Evolutionary conservation across 371 early-diverging fungal genomes (phyloP).

Genomic region (Mortierella sp.): DNA sequence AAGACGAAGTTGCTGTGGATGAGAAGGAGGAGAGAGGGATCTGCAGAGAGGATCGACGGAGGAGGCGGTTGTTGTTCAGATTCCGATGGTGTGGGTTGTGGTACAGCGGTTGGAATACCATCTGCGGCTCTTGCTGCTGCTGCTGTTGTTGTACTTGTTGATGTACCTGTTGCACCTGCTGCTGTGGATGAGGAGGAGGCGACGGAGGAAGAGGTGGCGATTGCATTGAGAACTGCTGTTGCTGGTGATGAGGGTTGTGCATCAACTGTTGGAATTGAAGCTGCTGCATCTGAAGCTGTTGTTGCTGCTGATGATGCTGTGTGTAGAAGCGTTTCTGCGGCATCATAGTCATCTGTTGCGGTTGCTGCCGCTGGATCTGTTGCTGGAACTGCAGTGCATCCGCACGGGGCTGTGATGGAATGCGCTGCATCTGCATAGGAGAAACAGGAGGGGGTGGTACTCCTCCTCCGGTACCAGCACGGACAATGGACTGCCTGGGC

Average conservation of each 20-base stretch:
- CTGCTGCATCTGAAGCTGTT: conserved; percentile 24
- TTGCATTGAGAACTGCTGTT: conserved; percentile 13
- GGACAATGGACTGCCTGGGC: not conserved
- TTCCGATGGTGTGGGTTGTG: conserved; percentile 19
- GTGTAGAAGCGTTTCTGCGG: conserved; percentile 14
- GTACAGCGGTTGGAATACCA: conserved; percentile 13
- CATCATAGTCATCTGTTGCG: conserved; percentile 9
- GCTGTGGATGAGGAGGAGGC: not conserved
- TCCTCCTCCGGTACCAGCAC: not conserved
- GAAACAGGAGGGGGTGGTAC: not conserved
- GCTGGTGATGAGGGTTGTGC: conserved; percentile 13
- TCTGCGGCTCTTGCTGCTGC: not conserved
- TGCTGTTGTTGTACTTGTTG: conserved; percentile 7
- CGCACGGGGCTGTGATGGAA: not conserved
- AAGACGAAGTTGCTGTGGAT: not conserved
- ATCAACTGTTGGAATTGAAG: conserved; percentile 12
- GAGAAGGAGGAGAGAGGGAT: conserved; percentile 10
- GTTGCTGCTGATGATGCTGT: conserved; percentile 13
- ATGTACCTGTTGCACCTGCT: conserved; percentile 5
- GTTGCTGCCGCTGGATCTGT: conserved; percentile 20
- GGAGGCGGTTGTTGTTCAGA: conserved; percentile 1
- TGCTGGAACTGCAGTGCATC: conserved; percentile 19
- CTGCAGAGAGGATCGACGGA: conserved; percentile 26
- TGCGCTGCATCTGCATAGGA: not conserved
- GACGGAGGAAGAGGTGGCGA: conserved; percentile 1